These are phyloP conservation scores for Sesbania bispinosa DNA, from an alignment of 306 rosid genomes.

Conservation along the genomic window DNA sequence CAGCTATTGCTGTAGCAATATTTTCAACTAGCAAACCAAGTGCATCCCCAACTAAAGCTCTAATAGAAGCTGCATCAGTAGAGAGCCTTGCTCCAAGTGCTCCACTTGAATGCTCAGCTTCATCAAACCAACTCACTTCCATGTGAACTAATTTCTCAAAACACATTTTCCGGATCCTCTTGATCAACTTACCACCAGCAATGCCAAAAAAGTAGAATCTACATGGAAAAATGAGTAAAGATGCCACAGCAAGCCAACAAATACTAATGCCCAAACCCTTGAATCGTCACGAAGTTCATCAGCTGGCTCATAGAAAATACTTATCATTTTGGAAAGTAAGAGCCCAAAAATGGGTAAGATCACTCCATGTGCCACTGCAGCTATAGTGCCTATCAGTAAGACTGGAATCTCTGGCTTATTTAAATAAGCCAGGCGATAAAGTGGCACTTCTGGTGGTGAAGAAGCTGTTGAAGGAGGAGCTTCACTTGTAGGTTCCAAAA, in stretches of 20 bases:
- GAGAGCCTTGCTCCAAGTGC: conserved; percentile 57
- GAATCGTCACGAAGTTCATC: conserved; percentile 65
- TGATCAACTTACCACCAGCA: conserved; percentile 52
- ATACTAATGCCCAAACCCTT: conserved; percentile 63
- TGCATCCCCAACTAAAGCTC: conserved; percentile 61
- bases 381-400: conserved; percentile 55
- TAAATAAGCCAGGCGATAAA: conserved; percentile 58
- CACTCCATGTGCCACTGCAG: conserved; percentile 52
- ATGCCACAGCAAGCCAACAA: conserved; percentile 40
- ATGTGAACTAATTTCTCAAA: conserved; percentile 52
- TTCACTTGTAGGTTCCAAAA: conserved; percentile 24
- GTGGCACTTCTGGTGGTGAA: conserved; percentile 52
- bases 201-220: conserved; percentile 50
- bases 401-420: conserved; percentile 84
- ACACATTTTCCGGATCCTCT: conserved; percentile 42
- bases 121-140: conserved; percentile 85
- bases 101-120: conserved; percentile 49
- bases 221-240: conserved; percentile 38
- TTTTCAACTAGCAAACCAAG: conserved; percentile 52
- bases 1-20: conserved; percentile 41
- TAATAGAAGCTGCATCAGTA: conserved; percentile 54
- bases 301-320: conserved; percentile 57
- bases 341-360: conserved; percentile 63
- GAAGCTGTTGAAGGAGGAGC: conserved; percentile 24
- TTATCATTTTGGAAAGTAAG: conserved; percentile 50